These are phyloP conservation scores for Rosa persica DNA, from an alignment of 306 rosid species.

Conservation along the genomic window DNA sequence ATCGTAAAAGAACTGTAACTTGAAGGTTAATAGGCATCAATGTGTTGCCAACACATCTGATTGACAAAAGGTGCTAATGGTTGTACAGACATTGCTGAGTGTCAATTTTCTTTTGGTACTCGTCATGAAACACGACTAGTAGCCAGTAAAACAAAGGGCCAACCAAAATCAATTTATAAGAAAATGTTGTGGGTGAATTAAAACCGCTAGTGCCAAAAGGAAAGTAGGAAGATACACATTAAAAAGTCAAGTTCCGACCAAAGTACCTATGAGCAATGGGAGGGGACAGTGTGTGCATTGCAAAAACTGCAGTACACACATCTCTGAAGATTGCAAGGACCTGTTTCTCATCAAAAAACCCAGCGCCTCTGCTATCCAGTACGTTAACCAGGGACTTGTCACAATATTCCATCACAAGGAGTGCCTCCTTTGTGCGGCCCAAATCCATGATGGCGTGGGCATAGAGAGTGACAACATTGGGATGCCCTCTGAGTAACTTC, in stretches of 20 bases:
- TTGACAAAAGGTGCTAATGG: neutral
- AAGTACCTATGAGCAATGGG: constrained; percentile 95
- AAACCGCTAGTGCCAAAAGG: neutral
- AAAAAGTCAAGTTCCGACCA: constrained; percentile 14
- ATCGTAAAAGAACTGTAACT: neutral
- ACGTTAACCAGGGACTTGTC: constrained; percentile 85
- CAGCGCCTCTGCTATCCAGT: constrained; percentile 85
- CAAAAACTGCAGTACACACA: constrained; percentile 82
- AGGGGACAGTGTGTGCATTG: constrained; percentile 91
- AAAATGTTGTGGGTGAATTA: neutral
- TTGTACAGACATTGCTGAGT: neutral
- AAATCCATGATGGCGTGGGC: constrained; percentile 79
- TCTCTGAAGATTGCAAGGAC: constrained; percentile 84
- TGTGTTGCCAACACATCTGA: neutral
- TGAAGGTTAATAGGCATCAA: neutral
- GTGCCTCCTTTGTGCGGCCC: constrained; percentile 93
- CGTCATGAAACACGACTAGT: neutral
- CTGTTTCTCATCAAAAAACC: constrained; percentile 85
- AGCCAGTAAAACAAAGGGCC: neutral
- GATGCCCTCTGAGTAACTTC: constrained; percentile 84
- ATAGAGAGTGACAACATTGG: constrained; percentile 78
- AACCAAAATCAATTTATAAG: neutral
- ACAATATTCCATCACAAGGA: constrained; percentile 93
- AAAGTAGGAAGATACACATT: neutral
- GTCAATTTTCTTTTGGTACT: neutral